These are phyloP conservation scores for Cubamyces sp. DNA, from an alignment of 768 basidiomycete species.

Conservation along the genomic window DNA sequence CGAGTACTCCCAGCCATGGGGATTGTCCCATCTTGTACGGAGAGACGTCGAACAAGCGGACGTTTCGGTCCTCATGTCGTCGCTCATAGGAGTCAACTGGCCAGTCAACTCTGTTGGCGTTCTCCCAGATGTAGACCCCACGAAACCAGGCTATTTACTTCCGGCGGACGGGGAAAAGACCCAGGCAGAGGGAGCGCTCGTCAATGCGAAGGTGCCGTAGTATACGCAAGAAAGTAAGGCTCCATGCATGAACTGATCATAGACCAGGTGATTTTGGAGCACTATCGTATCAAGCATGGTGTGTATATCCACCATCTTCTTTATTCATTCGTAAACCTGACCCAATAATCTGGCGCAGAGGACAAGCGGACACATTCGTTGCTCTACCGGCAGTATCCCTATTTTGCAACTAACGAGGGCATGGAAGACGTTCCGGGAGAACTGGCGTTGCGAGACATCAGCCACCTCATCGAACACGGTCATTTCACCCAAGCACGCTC, in stretches of 20 bases:
- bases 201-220: slow-evolving; percentile 61
- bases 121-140: slow-evolving; percentile 72
- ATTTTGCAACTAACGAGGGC: slow-evolving; percentile 43
- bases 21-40: slow-evolving; percentile 57
- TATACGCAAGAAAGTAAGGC: neutral
- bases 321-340: slow-evolving; percentile 11
- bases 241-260: neutral
- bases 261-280: slow-evolving; percentile 66
- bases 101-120: slow-evolving; percentile 86
- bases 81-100: slow-evolving; percentile 72
- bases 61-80: slow-evolving; percentile 76
- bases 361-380: slow-evolving; percentile 61
- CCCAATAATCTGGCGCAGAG: slow-evolving; percentile 42
- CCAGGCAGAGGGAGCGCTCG: slow-evolving; percentile 57
- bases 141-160: slow-evolving; percentile 59
- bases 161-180: slow-evolving; percentile 49
- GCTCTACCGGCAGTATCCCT: slow-evolving; percentile 63
- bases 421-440: slow-evolving; percentile 40
- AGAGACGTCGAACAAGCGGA: slow-evolving; percentile 87
- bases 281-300: slow-evolving; percentile 81
- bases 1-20: slow-evolving; percentile 68
- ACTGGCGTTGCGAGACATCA: slow-evolving; percentile 44
- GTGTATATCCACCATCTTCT: slow-evolving; percentile 29
- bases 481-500: slow-evolving; percentile 55
- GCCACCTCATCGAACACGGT: slow-evolving; percentile 45